These are phyloP conservation scores for Haplosporangium gracile DNA, from an alignment of 192 early-diverging fungal genomes.

Conservation along the genomic window DNA sequence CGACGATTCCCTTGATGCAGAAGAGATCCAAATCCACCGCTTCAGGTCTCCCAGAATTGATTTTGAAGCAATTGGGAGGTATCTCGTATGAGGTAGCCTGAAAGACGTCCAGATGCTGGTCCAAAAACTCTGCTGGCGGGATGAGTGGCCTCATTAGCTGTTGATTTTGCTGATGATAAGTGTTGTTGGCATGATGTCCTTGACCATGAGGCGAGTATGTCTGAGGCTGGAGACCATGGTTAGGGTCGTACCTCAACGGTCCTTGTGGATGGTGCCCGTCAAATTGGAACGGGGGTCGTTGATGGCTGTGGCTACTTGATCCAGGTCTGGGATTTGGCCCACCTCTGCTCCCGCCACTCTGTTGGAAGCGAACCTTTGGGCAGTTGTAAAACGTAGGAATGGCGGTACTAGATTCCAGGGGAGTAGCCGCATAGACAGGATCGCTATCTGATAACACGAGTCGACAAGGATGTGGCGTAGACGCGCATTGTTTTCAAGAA, in stretches of 20 bases:
- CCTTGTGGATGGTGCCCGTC: conserved; percentile 9
- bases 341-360: conserved; percentile 22
- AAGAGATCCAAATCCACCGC: conserved; percentile 23
- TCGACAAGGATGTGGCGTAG: neutral
- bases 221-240: conserved; percentile 43
- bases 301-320: neutral
- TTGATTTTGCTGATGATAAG: neutral
- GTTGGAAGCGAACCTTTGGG: conserved; percentile 41
- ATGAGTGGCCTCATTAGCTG: conserved; percentile 42
- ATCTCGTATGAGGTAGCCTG: conserved; percentile 41
- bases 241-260: conserved; percentile 42
- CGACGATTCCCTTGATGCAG: conserved; percentile 40
- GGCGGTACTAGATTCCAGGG: conserved; percentile 56
- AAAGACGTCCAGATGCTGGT: conserved; percentile 52
- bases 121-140: conserved; percentile 38
- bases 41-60: conserved; percentile 32
- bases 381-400: conserved; percentile 58
- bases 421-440: conserved; percentile 59
- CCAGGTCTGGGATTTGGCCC: neutral
- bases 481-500: neutral
- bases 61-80: conserved; percentile 25
- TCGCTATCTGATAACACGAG: conserved; percentile 44
- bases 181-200: neutral
- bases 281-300: conserved; percentile 25
- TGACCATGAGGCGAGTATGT: conserved; percentile 16